Evolutionary conservation across 441 rosid species (phyloP).

Genomic region (Croton setiger): DNA sequence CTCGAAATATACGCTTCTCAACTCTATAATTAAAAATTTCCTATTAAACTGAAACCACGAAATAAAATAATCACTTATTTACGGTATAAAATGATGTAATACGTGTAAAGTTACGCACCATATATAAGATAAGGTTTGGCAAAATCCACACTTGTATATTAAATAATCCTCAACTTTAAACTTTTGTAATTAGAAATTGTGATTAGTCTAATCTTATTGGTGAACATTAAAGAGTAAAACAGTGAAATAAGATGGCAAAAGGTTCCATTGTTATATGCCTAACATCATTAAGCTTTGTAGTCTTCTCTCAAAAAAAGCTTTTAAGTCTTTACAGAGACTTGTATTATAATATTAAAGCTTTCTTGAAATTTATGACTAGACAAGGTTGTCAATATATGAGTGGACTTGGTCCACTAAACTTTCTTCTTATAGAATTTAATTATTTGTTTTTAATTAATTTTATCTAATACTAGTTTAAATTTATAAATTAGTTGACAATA

Average conservation of each 20-base stretch:
- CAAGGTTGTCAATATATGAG: too few relatives aligned
- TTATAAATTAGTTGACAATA: too few relatives aligned
- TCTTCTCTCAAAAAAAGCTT: too few relatives aligned
- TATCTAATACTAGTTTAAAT: too few relatives aligned
- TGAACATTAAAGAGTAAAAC: constrained; percentile 12
- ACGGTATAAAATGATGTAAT: constrained; percentile 10
- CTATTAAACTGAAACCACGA: too few relatives aligned
- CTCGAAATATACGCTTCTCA: too few relatives aligned
- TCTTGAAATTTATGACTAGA: too few relatives aligned
- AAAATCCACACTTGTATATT: neutral
- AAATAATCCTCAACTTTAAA: constrained; percentile 6
- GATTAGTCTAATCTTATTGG: constrained; percentile 1
- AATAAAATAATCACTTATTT: neutral
- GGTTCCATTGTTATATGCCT: neutral
- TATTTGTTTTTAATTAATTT: too few relatives aligned
- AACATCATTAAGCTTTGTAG: constrained; percentile 1
- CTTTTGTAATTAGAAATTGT: neutral
- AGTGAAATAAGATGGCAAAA: neutral
- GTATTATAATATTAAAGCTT: neutral
- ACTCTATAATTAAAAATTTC: too few relatives aligned
- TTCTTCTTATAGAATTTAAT: too few relatives aligned
- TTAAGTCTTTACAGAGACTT: neutral
- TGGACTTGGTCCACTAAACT: too few relatives aligned
- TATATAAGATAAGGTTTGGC: constrained; percentile 5
- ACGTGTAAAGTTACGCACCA: neutral